These are phyloP conservation scores for Lyophyllum shimeji DNA, from an alignment of 768 basidiomycete genomes.

Conservation along the genomic window DNA sequence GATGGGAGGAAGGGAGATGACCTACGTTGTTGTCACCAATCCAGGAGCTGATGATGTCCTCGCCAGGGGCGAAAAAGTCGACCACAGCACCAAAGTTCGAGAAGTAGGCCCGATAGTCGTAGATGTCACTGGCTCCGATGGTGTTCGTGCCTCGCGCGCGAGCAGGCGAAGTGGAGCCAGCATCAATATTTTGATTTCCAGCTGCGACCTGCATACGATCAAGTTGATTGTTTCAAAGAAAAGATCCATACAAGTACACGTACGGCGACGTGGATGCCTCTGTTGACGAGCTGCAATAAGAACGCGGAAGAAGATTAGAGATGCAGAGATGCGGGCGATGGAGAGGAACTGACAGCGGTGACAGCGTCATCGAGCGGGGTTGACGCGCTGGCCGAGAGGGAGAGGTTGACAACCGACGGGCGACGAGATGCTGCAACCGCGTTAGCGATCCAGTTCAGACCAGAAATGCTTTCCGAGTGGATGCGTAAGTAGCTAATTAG, in stretches of 20 bases:
- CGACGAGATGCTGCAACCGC: not conserved
- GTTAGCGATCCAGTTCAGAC: not conserved
- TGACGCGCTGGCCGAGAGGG: conserved; percentile 4
- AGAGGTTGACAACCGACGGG: conserved; percentile 7
- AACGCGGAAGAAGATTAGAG: not conserved
- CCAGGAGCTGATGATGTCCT: conserved; percentile 17
- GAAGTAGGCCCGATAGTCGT: conserved; percentile 28
- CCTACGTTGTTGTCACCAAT: conserved; percentile 22
- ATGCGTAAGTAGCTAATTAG: not conserved
- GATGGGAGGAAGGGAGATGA: not conserved
- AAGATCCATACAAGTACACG: not conserved
- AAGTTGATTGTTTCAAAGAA: not conserved
- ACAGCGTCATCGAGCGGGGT: conserved; percentile 1
- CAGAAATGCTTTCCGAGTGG: not conserved
- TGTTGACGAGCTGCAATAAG: not conserved
- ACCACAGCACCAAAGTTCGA: conserved; percentile 36
- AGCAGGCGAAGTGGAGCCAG: conserved; percentile 29
- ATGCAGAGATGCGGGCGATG: not conserved
- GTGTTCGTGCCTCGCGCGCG: conserved; percentile 30
- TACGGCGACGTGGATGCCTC: not conserved
- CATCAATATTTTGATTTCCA: conserved; percentile 30
- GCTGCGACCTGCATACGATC: conserved; percentile 16
- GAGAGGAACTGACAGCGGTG: not conserved
- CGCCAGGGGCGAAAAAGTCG: conserved; percentile 35
- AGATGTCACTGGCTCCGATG: conserved; percentile 32